Evolutionary conservation across 2,329 filamentous ascomycete species (phyloP), one percentile per base, ranked within the genome.

Genomic region (Exophiala calicioides): DNA sequence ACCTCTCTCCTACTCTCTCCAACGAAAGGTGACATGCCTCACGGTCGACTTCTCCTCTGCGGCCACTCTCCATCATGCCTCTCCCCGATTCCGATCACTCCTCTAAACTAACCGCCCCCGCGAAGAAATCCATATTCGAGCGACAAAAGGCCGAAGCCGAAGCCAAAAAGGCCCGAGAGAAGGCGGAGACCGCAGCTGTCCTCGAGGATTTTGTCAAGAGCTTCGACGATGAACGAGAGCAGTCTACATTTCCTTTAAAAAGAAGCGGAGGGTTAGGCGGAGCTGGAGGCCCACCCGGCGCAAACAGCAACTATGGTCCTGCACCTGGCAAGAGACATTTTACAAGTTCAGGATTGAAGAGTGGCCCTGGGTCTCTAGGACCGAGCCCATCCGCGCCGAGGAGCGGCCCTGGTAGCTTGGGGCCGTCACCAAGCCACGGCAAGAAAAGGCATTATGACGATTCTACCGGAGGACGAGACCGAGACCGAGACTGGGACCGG

Each of bases 81-180:
- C 30, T 30, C 35, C 41, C 34, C 9, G 24, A 37, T 24, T 24
- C 87, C 10, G 81, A 89, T 60, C 76, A 88, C 49, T 80, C 85
- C 46, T 79, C 83, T 40, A 95, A 94, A 68, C 81, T 93, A 39
- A 88, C 88, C 37, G 48, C 54, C 5, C 82, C 88, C 0, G 78
- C 84, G 52, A 93, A 90, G 68, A 88, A 93, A 64, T 94, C 89
- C 15, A 78, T 86, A 19, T 95, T 94, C 65, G 90, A 95, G 70
- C 84, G 85, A 59, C 87, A 94, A 66, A 89, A 87, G 66, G 88
- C 88, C 50, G 89, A 95, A 65, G 88, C 87, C 46, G 89, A 95
- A 73, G 89, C 88, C 18, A 95, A 95, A 71, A 84, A 87, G 49
- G 78, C 81, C 58, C 80, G 88, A 57, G 90, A 95, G 67, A 86